phyloP scores from a whole-genome alignment of 2,329 filamentous ascomycete species.

The Reticulascus tulasneorum region DNA sequence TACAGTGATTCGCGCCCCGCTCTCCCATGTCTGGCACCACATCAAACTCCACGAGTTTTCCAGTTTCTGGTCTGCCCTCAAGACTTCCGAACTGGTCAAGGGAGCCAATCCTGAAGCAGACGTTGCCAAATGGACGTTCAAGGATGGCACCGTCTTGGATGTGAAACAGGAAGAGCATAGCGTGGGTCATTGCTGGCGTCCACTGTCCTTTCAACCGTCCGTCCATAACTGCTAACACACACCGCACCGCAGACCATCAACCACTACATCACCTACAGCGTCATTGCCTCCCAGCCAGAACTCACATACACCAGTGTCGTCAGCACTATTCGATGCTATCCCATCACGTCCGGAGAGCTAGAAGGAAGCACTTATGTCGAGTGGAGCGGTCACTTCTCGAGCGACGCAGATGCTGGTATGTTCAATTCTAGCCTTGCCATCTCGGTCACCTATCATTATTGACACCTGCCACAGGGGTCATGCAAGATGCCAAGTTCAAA shows the following conservation, averaged over 20 bases:
- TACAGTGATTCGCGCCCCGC: conserved; percentile 63
- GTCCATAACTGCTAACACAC: not conserved
- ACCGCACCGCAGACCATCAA: conserved; percentile 59
- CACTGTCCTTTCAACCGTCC: not conserved
- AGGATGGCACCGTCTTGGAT: conserved; percentile 63
- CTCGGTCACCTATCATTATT: too few species aligned
- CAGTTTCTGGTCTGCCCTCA: conserved; percentile 63
- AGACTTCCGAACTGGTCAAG: conserved; percentile 60
- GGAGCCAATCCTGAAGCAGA: conserved; percentile 63
- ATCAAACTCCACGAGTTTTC: conserved; percentile 69
- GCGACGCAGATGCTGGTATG: conserved; percentile 65
- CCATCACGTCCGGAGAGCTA: conserved; percentile 62
- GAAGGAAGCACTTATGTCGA: conserved; percentile 64
- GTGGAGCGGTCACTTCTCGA: conserved; percentile 68
- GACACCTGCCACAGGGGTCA: conserved; percentile 48
- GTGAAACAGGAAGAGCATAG: conserved; percentile 76
- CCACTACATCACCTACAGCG: conserved; percentile 71
- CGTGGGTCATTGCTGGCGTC: too few species aligned
- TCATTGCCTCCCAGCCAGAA: conserved; percentile 63
- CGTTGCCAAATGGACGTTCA: conserved; percentile 66
- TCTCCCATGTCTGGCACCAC: conserved; percentile 67
- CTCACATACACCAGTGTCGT: conserved; percentile 63
- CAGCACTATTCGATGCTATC: conserved; percentile 62
- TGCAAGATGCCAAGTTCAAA: conserved; percentile 74
- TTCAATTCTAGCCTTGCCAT: conserved; percentile 8